Percentiles rank a stretch among this genome's conserved stretches.
Conservation (phyloP, 1,284 basidiomycete genomes). For the Somion occarium region DNA sequence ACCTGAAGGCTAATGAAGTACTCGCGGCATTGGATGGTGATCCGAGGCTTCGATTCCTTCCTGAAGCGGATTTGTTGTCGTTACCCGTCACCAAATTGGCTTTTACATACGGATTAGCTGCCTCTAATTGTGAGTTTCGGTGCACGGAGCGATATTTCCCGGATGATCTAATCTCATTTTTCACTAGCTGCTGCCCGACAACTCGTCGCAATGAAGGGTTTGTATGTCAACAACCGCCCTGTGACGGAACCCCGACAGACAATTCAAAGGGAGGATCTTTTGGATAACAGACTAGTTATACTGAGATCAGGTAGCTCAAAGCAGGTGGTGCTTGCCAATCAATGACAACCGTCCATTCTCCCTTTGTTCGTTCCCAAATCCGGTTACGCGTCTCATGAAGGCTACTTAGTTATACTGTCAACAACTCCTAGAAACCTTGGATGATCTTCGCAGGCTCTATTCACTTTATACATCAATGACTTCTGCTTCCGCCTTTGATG, state of each 20-base stretch:
- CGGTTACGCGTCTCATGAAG: too few relatives aligned
- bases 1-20: slow-evolving; percentile 43
- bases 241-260: slow-evolving; percentile 39
- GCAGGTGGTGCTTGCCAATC: slow-evolving; percentile 40
- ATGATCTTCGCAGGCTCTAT: too few relatives aligned
- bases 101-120: slow-evolving; percentile 42
- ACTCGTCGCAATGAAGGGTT: slow-evolving; percentile 43
- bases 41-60: slow-evolving; percentile 46
- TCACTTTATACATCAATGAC: too few relatives aligned
- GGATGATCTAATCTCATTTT: slow-evolving; percentile 3
- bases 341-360: neutral
- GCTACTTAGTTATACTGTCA: too few relatives aligned
- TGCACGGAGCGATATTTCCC: neutral
- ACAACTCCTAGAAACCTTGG: too few relatives aligned
- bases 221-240: slow-evolving; percentile 49
- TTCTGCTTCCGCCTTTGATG: too few relatives aligned
- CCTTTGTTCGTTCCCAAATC: too few relatives aligned
- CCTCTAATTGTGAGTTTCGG: slow-evolving; percentile 48
- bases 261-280: slow-evolving; percentile 45
- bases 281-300: slow-evolving; percentile 63
- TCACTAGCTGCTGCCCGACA: slow-evolving; percentile 47
- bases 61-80: slow-evolving; percentile 39
- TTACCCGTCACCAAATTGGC: slow-evolving; percentile 54
- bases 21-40: slow-evolving; percentile 56
- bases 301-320: slow-evolving; percentile 76